phyloP scores from a whole-genome alignment of 495 filamentous ascomycete genomes.

The Annulohypoxylon stygium region DNA sequence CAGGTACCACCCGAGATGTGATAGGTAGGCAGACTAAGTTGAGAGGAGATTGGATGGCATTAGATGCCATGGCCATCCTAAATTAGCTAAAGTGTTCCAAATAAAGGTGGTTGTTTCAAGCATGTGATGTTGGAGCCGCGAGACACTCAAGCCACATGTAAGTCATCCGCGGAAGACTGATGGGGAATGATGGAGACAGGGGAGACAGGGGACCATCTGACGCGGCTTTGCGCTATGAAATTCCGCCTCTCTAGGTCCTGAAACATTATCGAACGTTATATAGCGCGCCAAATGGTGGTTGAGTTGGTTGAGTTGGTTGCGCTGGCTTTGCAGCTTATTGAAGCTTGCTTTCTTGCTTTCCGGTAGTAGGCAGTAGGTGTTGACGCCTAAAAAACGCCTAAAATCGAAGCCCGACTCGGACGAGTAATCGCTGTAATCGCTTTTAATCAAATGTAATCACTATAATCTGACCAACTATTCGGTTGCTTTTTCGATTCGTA shows the following conservation, averaged over 20 bases:
- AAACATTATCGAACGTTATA: slow-evolving; percentile 14
- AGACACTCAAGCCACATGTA: slow-evolving; percentile 46
- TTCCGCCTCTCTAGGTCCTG: slow-evolving; percentile 18
- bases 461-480: slow-evolving; percentile 4
- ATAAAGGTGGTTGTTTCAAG: slow-evolving; percentile 44
- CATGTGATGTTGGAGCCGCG: slow-evolving; percentile 52
- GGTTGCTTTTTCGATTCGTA: slow-evolving; percentile 10
- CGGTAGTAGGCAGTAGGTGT: too few relatives aligned
- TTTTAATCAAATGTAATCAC: not conserved
- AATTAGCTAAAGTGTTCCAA: slow-evolving; percentile 48
- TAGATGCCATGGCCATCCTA: slow-evolving; percentile 40
- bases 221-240: slow-evolving; percentile 32
- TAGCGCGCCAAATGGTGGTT: not conserved
- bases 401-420: slow-evolving; percentile 12
- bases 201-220: slow-evolving; percentile 36
- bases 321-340: not conserved
- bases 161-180: slow-evolving; percentile 29
- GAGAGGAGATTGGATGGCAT: slow-evolving; percentile 39
- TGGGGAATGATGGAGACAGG: slow-evolving; percentile 32
- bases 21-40: slow-evolving; percentile 25
- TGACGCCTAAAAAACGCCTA: slow-evolving; percentile 9
- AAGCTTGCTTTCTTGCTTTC: not conserved
- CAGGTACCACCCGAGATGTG: slow-evolving; percentile 50
- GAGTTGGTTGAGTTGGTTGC: not conserved
- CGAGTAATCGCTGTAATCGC: not conserved